Evolutionary conservation across 1,284 basidiomycete genomes (phyloP), one percentile per base, ranked within the genome.

Genomic region (Cystobasidium pallidum): DNA sequence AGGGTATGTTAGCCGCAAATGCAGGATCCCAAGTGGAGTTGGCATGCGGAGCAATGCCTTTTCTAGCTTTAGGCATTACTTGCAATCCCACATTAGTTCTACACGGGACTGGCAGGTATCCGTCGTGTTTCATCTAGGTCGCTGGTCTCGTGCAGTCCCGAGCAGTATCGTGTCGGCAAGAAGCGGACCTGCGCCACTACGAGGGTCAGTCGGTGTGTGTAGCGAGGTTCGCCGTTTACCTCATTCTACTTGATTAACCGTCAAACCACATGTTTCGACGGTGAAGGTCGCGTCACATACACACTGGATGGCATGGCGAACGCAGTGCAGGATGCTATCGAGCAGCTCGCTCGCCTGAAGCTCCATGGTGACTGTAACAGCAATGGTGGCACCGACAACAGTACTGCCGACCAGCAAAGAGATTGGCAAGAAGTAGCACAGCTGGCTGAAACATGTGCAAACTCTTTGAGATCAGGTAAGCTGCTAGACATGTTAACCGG

Each of bases 361-460:
- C 30, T 57, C 4, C 11, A 36, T 3, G 54, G 19, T 6, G 54
- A 36, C 54, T 15, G n/a, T n/a, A 43, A n/a, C 13, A 49, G 30
- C 59, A 21, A 19, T 45, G 59, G 36, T 43, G 59, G 28, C 59
- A 43, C 59, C 39, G 39, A 39, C 26, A 49, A 19, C 55, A 58
- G 19, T 34, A 19, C 55, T 34, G 11, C n/a, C 19, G n/a, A 7
- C 4, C 41, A 43, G 59, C 19, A 10, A 28, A 28, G 24, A 43
- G 39, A 62, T 26, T 70, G 67, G 67, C 28, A 51, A 36, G 39
- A 36, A 17, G 52, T 59, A 39, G 58, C 49, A 36, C 41, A 32
- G 28, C 43, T 62, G 19, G 67, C 67, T 8, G 45, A 70, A 39
- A 49, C 28, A 15, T 70, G 67, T 49, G 67, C 67, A 28, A 55